These are phyloP conservation scores for Pleurotus citrinopileatus DNA, from an alignment of 768 basidiomycete genomes.

Conservation along the genomic window DNA sequence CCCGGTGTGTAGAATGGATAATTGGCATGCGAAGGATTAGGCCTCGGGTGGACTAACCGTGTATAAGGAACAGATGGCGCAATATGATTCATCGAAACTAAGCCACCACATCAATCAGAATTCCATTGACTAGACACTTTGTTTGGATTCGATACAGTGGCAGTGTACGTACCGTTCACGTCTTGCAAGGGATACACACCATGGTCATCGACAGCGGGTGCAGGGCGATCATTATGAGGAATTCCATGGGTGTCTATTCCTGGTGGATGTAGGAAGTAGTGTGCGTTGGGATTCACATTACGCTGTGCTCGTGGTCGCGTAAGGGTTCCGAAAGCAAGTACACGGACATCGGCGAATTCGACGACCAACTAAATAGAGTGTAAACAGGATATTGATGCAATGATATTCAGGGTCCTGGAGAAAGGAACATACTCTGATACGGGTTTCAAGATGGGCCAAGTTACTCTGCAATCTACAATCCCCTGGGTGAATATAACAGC, in stretches of 20 bases:
- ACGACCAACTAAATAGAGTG: conserved; percentile 52
- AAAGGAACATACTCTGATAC: conserved; percentile 47
- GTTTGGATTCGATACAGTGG: background rate
- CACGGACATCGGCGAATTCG: conserved; percentile 67
- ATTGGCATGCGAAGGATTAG: conserved; percentile 49
- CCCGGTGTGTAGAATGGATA: conserved; percentile 78
- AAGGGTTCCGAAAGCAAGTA: conserved; percentile 69
- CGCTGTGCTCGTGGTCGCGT: conserved; percentile 54
- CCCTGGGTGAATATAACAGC: background rate
- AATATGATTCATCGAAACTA: conserved; percentile 27
- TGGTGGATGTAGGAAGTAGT: conserved; percentile 64
- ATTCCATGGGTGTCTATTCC: conserved; percentile 39
- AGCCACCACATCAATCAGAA: background rate
- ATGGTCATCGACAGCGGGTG: conserved; percentile 10
- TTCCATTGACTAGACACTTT: background rate
- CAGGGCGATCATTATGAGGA: background rate
- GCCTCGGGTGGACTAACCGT: conserved; percentile 53
- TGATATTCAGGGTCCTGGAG: conserved; percentile 43
- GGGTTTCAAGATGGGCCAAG: conserved; percentile 63
- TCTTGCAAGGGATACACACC: conserved; percentile 32
- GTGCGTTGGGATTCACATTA: conserved; percentile 67
- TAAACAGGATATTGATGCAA: background rate
- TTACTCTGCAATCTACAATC: conserved; percentile 62
- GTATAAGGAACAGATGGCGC: conserved; percentile 33
- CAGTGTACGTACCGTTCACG: background rate